phyloP scores from a whole-genome alignment of 768 basidiomycete genomes.

The Floccularia luteovirens region DNA sequence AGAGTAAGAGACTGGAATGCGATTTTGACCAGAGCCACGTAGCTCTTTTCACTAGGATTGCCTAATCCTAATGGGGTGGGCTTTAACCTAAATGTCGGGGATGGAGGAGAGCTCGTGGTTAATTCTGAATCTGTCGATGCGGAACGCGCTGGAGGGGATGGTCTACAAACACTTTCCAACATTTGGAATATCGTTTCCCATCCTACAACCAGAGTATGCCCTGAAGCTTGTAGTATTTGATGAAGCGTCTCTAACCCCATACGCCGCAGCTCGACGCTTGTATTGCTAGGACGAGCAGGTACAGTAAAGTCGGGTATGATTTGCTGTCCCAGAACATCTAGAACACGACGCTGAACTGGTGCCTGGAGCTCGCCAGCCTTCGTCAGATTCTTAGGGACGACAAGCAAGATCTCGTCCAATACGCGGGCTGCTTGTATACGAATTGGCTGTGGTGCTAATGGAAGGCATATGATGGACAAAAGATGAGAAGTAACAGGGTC shows the following conservation, averaged over 20 bases:
- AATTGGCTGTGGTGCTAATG: constrained; percentile 65
- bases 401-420: constrained; percentile 74
- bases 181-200: constrained; percentile 95
- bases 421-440: constrained; percentile 86
- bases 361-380: constrained; percentile 55
- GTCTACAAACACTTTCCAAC: constrained; percentile 80
- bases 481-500: constrained; percentile 74
- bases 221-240: constrained; percentile 84
- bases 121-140: constrained; percentile 30
- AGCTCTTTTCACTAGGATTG: constrained; percentile 58
- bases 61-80: constrained; percentile 45
- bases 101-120: constrained; percentile 28
- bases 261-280: constrained; percentile 69
- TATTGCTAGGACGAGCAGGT: constrained; percentile 27
- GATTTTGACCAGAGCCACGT: constrained; percentile 75
- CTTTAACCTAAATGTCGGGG: constrained; percentile 25
- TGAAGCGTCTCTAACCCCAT: constrained; percentile 90
- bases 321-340: constrained; percentile 81
- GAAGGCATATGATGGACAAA: constrained; percentile 64
- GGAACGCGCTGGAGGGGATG: constrained; percentile 17
- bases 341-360: constrained; percentile 71
- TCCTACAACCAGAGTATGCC: constrained; percentile 85
- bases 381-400: constrained; percentile 67
- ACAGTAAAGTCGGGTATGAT: constrained; percentile 43
- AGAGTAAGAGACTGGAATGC: constrained; percentile 92